A percentile compares a stretch with the other conserved stretches of the same genome.
Conservation (phyloP, 768 basidiomycete genomes). For the Mycena polygramma region DNA sequence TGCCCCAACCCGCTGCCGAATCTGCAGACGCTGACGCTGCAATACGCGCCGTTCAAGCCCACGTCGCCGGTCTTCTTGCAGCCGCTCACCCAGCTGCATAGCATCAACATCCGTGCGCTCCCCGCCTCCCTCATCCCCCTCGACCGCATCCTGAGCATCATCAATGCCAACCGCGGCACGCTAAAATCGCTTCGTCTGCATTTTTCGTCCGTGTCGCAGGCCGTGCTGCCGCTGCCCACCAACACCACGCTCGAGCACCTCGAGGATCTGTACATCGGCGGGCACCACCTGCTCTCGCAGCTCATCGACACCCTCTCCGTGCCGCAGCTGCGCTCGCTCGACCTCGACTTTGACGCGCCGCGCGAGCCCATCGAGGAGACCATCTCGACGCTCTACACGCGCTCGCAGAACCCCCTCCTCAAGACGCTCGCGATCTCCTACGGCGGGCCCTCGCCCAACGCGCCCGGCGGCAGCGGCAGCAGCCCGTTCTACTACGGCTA, state of each 20-base stretch:
- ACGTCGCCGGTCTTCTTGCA: constrained; percentile 76
- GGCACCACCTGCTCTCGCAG: constrained; percentile 73
- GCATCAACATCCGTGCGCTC: constrained; percentile 74
- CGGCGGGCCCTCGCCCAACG: constrained; percentile 44
- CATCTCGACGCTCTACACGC: constrained; percentile 70
- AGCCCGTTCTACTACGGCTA: constrained; percentile 61
- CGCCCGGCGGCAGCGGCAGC: neutral
- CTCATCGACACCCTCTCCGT: constrained; percentile 73
- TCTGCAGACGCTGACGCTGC: constrained; percentile 71
- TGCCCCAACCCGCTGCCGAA: constrained; percentile 55
- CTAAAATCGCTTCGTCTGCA: constrained; percentile 72
- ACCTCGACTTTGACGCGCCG: constrained; percentile 74
- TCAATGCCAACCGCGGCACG: constrained; percentile 66
- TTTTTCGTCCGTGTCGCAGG: constrained; percentile 70
- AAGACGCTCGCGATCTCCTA: constrained; percentile 75
- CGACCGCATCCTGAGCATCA: constrained; percentile 77
- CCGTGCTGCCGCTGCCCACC: constrained; percentile 65
- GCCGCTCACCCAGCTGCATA: constrained; percentile 58
- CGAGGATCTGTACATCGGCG: constrained; percentile 70
- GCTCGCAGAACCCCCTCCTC: constrained; percentile 71
- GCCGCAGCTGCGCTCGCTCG: constrained; percentile 70
- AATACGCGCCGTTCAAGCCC: constrained; percentile 84
- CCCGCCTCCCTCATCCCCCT: constrained; percentile 73
- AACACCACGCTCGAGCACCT: constrained; percentile 45
- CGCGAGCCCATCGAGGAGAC: constrained; percentile 83